phyloP scores from a whole-genome alignment of 2,329 filamentous ascomycete genomes.

The Aspergillus sclerotialis region DNA sequence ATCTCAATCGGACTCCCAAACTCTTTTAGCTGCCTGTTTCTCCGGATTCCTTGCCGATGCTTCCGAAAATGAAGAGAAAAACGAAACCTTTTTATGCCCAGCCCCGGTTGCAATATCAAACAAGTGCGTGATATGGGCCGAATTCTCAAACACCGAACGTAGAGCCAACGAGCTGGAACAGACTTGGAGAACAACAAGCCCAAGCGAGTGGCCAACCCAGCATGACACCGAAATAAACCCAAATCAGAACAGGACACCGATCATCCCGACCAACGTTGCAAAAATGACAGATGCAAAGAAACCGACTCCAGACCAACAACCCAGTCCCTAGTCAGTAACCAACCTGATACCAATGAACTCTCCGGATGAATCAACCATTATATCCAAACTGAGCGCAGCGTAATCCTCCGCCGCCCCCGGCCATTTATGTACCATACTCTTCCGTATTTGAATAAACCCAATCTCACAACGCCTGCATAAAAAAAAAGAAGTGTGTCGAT shows the following conservation, averaged over 20 bases:
- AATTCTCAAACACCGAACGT: slow-evolving; percentile 11
- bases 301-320: slow-evolving; percentile 25
- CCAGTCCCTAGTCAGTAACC: slow-evolving; percentile 22
- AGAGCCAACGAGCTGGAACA: slow-evolving; percentile 12
- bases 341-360: slow-evolving; percentile 22
- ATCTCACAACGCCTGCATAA: slow-evolving; percentile 22
- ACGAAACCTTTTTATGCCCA: slow-evolving; percentile 10
- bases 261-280: slow-evolving; percentile 5
- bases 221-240: slow-evolving; percentile 2
- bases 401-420: slow-evolving; percentile 15
- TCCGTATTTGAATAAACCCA: slow-evolving; percentile 14
- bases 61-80: slow-evolving; percentile 8
- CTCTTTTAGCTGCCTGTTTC: slow-evolving; percentile 14
- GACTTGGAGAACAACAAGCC: slow-evolving; percentile 13
- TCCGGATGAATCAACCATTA: slow-evolving; percentile 14
- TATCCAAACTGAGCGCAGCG: slow-evolving; percentile 11
- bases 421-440: slow-evolving; percentile 27
- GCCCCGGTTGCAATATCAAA: slow-evolving; percentile 8
- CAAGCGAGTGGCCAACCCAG: slow-evolving; percentile 5
- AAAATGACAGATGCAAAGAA: slow-evolving; percentile 13
- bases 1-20: slow-evolving; percentile 17
- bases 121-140: slow-evolving; percentile 8
- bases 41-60: slow-evolving; percentile 11
- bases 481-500: slow-evolving; percentile 11
- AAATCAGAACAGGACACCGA: slow-evolving; percentile 1